phyloP scores from a whole-genome alignment of 306 rosid species.

The Cucurbita maxima region DNA sequence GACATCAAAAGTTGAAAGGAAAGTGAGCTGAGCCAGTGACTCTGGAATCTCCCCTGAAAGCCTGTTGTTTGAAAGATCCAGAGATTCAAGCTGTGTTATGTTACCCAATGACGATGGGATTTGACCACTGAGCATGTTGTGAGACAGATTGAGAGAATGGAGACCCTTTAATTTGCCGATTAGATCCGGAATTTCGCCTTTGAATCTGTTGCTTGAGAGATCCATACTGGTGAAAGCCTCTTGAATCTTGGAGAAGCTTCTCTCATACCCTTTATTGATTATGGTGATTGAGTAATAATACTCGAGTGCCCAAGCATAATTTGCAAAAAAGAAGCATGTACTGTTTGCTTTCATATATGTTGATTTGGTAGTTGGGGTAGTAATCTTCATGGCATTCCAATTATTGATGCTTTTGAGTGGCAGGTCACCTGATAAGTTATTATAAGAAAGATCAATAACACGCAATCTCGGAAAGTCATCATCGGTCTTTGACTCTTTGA shows the following conservation, averaged over 20 bases:
- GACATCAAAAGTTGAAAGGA: conserved; percentile 7
- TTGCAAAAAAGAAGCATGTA: not conserved
- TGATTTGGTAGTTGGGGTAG: not conserved
- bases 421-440: not conserved
- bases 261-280: not conserved
- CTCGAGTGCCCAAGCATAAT: not conserved
- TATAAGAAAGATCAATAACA: conserved; percentile 2
- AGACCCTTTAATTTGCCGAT: not conserved
- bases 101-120: conserved; percentile 2
- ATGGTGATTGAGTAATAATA: not conserved
- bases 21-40: not conserved
- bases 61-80: conserved; percentile 3
- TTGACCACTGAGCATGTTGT: not conserved
- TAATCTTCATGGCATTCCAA: conserved; percentile 5
- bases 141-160: not conserved
- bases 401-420: not conserved
- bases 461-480: not conserved
- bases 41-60: not conserved
- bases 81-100: not conserved
- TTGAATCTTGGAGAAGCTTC: not conserved
- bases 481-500: not conserved
- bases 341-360: not conserved
- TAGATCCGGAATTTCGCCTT: not conserved
- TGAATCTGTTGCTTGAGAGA: conserved; percentile 2
- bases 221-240: not conserved